Conservation (phyloP, 192 early-diverging fungal species). For the Cetraspora pellucida region DNA sequence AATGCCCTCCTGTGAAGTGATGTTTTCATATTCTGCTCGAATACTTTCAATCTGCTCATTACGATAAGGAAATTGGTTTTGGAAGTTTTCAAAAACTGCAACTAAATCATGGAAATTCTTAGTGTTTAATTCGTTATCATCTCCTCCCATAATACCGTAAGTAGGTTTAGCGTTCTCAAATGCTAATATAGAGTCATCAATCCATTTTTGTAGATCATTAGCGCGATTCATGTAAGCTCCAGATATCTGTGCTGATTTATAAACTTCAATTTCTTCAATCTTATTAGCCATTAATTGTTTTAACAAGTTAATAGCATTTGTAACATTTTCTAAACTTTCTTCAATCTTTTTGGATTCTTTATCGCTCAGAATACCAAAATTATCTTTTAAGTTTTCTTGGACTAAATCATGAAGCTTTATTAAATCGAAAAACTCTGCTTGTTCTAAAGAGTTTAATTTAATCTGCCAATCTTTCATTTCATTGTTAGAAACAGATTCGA, state of each 20-base stretch:
- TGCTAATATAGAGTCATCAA: background rate
- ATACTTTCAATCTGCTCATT: constrained; percentile 25
- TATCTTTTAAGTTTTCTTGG: constrained; percentile 21
- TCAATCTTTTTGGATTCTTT: constrained; percentile 26
- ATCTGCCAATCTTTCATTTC: constrained; percentile 34
- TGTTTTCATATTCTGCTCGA: constrained; percentile 5
- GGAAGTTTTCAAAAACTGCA: constrained; percentile 18
- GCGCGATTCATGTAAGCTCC: background rate
- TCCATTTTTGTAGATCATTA: constrained; percentile 31
- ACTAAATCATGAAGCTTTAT: constrained; percentile 18
- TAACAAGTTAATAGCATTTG: background rate
- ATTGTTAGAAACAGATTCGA: background rate
- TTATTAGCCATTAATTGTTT: constrained; percentile 25
- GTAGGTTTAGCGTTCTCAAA: background rate
- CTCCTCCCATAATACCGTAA: constrained; percentile 25
- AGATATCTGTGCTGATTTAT: constrained; percentile 26
- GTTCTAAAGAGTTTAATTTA: constrained; percentile 24
- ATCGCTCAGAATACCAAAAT: constrained; percentile 2
- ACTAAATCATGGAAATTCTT: constrained; percentile 13
- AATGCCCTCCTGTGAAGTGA: constrained; percentile 17
- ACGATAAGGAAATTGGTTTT: constrained; percentile 10
- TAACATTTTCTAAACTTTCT: background rate
- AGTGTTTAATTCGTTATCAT: constrained; percentile 5
- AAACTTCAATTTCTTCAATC: constrained; percentile 29
- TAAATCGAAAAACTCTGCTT: constrained; percentile 27